phyloP scores from a whole-genome alignment of 192 early-diverging fungal genomes.

The Kickxella alabastrina region DNA sequence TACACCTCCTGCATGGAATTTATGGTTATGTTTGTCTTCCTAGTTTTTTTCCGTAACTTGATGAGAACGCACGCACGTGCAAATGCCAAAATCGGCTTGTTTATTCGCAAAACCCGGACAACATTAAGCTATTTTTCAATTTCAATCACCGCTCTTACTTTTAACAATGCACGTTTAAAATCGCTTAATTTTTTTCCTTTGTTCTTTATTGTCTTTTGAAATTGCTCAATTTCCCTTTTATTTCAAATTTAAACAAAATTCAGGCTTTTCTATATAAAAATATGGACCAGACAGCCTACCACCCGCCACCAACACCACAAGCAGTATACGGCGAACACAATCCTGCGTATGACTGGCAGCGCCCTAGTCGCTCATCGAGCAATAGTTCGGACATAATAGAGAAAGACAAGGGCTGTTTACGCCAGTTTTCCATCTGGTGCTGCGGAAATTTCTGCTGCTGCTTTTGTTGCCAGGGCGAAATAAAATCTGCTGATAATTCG shows the following conservation, averaged over 20 bases:
- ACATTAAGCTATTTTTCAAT: no score
- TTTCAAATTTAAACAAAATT: constrained; percentile 1
- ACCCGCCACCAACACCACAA: constrained; percentile 4
- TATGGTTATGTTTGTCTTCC: no score
- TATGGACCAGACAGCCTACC: no score
- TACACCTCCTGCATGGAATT: no score
- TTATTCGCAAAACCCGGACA: no score
- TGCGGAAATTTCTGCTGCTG: constrained; percentile 26
- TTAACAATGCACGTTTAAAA: no score
- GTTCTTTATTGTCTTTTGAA: background rate
- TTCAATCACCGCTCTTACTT: no score
- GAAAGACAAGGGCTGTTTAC: constrained; percentile 20
- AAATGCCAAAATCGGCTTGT: no score
- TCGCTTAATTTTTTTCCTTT: background rate
- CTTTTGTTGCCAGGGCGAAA: constrained; percentile 28
- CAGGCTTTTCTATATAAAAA: no score
- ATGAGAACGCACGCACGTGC: no score
- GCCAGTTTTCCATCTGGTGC: constrained; percentile 25
- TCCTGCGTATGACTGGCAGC: background rate
- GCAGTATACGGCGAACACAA: background rate
- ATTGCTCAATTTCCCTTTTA: background rate
- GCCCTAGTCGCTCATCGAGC: constrained; percentile 10
- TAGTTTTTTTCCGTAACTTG: no score
- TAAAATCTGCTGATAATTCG: constrained; percentile 7
- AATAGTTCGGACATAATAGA: constrained; percentile 19